These are phyloP conservation scores for Fraxinus quadrangulata DNA, from an alignment of 257 asterid genomes.

Conservation along the genomic window DNA sequence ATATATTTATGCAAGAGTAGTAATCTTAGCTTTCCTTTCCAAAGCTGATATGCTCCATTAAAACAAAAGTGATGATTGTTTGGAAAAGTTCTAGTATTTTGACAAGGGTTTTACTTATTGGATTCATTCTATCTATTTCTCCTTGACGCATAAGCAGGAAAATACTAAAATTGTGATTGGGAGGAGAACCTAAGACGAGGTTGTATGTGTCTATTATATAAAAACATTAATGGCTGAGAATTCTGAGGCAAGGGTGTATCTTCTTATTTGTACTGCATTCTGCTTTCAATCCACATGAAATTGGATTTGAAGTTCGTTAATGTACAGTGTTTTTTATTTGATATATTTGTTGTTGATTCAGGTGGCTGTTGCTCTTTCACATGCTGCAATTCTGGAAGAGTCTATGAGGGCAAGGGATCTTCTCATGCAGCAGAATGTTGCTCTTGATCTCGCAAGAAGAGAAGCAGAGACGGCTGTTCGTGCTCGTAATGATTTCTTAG, in stretches of 20 bases:
- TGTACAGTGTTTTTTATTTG: conserved; percentile 10
- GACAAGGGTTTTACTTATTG: neutral
- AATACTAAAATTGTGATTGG: neutral
- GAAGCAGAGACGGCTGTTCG: conserved; percentile 98
- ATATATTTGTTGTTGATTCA: conserved; percentile 34
- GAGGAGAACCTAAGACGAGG: neutral
- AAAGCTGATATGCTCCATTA: neutral
- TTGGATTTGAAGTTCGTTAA: conserved; percentile 2
- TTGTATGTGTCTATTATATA: neutral
- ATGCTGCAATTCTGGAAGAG: conserved; percentile 96
- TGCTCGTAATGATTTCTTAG: conserved; percentile 95
- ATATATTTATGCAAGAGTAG: neutral
- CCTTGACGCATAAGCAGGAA: neutral
- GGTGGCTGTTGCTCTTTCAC: conserved; percentile 99
- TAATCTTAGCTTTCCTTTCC: neutral
- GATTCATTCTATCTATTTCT: neutral
- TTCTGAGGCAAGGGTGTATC: neutral
- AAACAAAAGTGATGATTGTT: neutral
- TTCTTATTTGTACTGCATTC: neutral
- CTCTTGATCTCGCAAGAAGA: conserved; percentile 86
- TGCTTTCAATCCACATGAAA: neutral
- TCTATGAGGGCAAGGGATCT: conserved; percentile 97
- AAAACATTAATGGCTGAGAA: neutral
- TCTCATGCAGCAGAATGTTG: conserved; percentile 89
- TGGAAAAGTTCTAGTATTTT: neutral